Conservation (phyloP, 495 filamentous ascomycete species). For the Hypoxylon fuscum region DNA sequence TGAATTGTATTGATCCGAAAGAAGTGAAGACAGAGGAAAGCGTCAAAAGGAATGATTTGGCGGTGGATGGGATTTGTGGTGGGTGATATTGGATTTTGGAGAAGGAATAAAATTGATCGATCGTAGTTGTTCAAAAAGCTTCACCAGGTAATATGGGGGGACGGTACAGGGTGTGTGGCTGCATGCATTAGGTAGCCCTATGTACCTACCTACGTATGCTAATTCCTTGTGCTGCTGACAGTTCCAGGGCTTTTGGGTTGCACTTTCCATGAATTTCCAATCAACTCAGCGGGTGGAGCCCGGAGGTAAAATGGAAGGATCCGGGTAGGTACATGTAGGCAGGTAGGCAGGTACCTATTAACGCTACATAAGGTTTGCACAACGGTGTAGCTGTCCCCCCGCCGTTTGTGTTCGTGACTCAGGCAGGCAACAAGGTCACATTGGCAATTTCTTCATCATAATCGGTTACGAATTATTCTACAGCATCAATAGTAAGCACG, state of each 20-base stretch:
- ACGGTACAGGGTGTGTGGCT: slow-evolving; percentile 1
- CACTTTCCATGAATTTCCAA: slow-evolving; percentile 39
- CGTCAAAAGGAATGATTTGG: slow-evolving; percentile 24
- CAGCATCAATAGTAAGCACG: too few species aligned
- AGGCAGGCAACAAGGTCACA: too few species aligned
- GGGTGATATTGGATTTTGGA: slow-evolving; percentile 31
- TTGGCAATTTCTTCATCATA: too few species aligned
- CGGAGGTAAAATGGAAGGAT: slow-evolving; percentile 27
- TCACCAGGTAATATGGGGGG: not conserved
- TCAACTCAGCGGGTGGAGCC: slow-evolving; percentile 31
- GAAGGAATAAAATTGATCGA: slow-evolving; percentile 19
- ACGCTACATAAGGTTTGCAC: too few species aligned
- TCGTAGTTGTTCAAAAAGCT: slow-evolving; percentile 5
- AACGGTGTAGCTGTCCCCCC: not conserved
- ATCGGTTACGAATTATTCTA: too few species aligned
- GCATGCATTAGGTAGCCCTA: slow-evolving; percentile 37
- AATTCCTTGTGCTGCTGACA: slow-evolving; percentile 20
- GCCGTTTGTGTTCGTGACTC: not conserved
- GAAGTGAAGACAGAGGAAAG: slow-evolving; percentile 25
- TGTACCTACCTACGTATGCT: too few species aligned
- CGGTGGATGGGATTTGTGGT: slow-evolving; percentile 23
- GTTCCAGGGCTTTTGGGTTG: slow-evolving; percentile 22
- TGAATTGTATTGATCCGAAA: slow-evolving; percentile 34
- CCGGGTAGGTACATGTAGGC: too few species aligned
- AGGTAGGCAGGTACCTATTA: too few species aligned